These are phyloP conservation scores for Penicillium paradoxum DNA, from an alignment of 495 filamentous ascomycete species.

Conservation along the genomic window DNA sequence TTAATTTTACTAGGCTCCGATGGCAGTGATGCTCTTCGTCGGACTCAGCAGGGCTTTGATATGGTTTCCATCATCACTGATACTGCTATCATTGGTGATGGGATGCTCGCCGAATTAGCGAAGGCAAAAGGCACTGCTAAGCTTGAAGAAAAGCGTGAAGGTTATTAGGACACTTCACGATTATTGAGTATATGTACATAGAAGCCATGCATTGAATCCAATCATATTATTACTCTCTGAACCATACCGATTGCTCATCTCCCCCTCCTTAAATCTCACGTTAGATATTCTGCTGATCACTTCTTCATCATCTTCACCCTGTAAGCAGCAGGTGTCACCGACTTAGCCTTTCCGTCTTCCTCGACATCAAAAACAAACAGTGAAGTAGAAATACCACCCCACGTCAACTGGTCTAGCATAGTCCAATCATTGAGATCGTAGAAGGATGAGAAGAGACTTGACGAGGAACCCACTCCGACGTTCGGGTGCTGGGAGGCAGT, in stretches of 20 bases:
- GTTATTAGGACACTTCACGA: background rate
- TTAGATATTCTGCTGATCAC: background rate
- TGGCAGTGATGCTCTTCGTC: conserved; percentile 58
- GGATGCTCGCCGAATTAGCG: conserved; percentile 32
- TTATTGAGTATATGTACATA: background rate
- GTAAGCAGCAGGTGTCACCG: conserved; percentile 20
- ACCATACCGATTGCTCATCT: background rate
- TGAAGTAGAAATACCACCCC: conserved; percentile 21
- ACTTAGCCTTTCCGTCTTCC: conserved; percentile 22
- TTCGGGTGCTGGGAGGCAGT: conserved; percentile 12
- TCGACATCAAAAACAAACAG: conserved; percentile 35
- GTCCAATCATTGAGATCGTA: conserved; percentile 20
- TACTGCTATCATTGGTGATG: conserved; percentile 44
- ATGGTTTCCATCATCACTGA: conserved; percentile 68
- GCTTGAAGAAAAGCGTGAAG: conserved; percentile 6
- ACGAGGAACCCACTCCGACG: conserved; percentile 6
- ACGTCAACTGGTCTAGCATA: conserved; percentile 21
- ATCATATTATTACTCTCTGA: background rate
- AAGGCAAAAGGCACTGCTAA: conserved; percentile 24
- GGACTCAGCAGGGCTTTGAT: conserved; percentile 65
- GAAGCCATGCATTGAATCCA: background rate
- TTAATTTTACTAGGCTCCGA: conserved; percentile 33
- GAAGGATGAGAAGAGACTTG: conserved; percentile 4
- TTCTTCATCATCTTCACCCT: conserved; percentile 4
- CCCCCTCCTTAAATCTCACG: background rate